Conservation (phyloP, 2,329 filamentous ascomycete species). For the Ascochyta clinopodiicola region DNA sequence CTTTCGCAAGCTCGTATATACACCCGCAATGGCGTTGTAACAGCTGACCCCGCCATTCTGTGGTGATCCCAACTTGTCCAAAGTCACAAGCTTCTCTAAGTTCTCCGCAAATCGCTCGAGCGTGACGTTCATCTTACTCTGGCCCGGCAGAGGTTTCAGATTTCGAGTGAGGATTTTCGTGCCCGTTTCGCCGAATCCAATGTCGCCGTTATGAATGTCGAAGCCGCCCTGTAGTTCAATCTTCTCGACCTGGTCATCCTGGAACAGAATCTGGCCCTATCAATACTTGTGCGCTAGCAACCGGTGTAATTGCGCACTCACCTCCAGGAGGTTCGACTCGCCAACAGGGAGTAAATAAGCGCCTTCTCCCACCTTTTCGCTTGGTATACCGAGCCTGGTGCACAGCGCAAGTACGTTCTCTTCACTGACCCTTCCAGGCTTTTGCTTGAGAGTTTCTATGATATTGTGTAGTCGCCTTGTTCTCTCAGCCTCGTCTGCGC, state of each 20-base stretch:
- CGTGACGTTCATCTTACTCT: conserved; percentile 72
- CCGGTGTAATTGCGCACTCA: not conserved
- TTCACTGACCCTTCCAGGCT: conserved; percentile 74
- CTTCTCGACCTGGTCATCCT: conserved; percentile 55
- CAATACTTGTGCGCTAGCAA: not conserved
- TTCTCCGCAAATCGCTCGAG: conserved; percentile 75
- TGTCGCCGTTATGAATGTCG: conserved; percentile 62
- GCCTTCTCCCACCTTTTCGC: conserved; percentile 36
- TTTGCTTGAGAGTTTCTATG: conserved; percentile 70
- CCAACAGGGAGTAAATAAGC: conserved; percentile 45
- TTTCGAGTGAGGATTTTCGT: conserved; percentile 71
- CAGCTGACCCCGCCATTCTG: conserved; percentile 67
- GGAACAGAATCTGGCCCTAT: conserved; percentile 37
- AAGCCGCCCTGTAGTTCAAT: conserved; percentile 70
- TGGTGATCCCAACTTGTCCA: conserved; percentile 76
- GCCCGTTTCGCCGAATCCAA: conserved; percentile 58
- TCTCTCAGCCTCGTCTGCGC: conserved; percentile 61
- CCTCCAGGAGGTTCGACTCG: conserved; percentile 32
- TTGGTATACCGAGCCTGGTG: conserved; percentile 68
- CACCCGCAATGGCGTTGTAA: conserved; percentile 76
- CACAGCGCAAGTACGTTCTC: conserved; percentile 76
- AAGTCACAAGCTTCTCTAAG: conserved; percentile 69
- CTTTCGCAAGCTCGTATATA: conserved; percentile 72
- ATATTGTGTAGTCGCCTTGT: conserved; percentile 63
- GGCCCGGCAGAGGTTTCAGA: conserved; percentile 64